Base-by-base conservation (phyloP, 495 filamentous ascomycete species). In the Penicillium verhagenii region DNA sequence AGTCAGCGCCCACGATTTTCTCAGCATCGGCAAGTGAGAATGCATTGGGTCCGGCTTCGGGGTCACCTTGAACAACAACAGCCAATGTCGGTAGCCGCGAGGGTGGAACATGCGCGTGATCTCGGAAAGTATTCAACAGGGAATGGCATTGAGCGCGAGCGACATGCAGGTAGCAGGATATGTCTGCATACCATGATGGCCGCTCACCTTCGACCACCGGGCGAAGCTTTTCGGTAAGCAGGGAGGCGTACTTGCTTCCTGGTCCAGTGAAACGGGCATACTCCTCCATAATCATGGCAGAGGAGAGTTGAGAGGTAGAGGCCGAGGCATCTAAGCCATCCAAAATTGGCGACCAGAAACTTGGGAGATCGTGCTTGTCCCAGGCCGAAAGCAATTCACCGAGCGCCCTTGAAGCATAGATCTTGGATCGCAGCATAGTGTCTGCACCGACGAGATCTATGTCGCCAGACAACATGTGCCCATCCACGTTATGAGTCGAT, bases 381-480 rank as follows among this genome's bases (percentile, higher is more conserved):
- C 76, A 79, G 37, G 74, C 49, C 39, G 53, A 69, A 2, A 79
- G 60, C 21, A 79, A 56, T 42, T 76, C 63, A 25, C 93, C 94
- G 59, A 97, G 82, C 13, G 94, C 95, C 64, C 80, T 82, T 18
- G 92, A 88, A 6, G 92, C 90, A 63, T 84, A 88, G 33, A 96
- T 86, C 67, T 92, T 91, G 6, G 92, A 96, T 59, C 92, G 83
- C 50, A 97, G 80, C 61, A 98, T 82, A 4, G 85, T 86, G 51
- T 98, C 95, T 46, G 86, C 77, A 42, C 95, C 92, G 24, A 97
- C 92, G 38, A 98, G 75, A 60, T 98, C 94, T 49, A 97, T 86
- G 64, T 98, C 94, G 39, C 94, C 94, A 62, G 91, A 89, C 72
- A 98, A 90, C 90, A 98, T 97, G 63, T 95, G 91, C 16, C 91